Percentiles rank a stretch among this genome's conserved stretches.
Evolutionary conservation across 257 asterid genomes (phyloP).

Genomic region (Solanum chilense): DNA sequence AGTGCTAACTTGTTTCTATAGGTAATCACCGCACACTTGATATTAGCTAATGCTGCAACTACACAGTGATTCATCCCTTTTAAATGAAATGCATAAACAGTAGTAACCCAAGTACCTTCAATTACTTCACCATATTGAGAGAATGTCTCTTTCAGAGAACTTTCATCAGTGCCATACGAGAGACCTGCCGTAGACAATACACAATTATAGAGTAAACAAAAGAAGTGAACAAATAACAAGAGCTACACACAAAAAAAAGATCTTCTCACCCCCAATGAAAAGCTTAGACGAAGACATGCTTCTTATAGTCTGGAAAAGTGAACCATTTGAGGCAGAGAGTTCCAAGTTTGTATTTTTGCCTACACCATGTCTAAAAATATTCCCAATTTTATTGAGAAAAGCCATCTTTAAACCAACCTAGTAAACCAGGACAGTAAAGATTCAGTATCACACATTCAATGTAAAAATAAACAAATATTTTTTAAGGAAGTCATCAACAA

Average conservation of each 20-base stretch:
- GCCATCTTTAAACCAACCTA: conserved; percentile 63
- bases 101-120: conserved; percentile 37
- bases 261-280: conserved; percentile 70
- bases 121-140: conserved; percentile 63
- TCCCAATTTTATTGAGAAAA: conserved; percentile 58
- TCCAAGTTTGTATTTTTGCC: conserved; percentile 33
- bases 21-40: neutral
- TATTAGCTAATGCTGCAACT: neutral
- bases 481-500: neutral
- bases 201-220: neutral
- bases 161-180: conserved; percentile 56
- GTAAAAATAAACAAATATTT: neutral
- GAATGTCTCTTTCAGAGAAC: conserved; percentile 58
- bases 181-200: conserved; percentile 42
- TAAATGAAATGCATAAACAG: neutral
- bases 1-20: neutral
- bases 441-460: neutral
- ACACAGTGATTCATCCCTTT: neutral
- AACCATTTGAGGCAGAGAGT: conserved; percentile 31
- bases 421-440: neutral
- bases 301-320: conserved; percentile 64
- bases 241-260: neutral
- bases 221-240: neutral
- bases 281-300: conserved; percentile 64
- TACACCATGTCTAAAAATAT: conserved; percentile 35